Evolutionary conservation across 768 basidiomycete genomes (phyloP).

Genomic region (Mycena rosella): DNA sequence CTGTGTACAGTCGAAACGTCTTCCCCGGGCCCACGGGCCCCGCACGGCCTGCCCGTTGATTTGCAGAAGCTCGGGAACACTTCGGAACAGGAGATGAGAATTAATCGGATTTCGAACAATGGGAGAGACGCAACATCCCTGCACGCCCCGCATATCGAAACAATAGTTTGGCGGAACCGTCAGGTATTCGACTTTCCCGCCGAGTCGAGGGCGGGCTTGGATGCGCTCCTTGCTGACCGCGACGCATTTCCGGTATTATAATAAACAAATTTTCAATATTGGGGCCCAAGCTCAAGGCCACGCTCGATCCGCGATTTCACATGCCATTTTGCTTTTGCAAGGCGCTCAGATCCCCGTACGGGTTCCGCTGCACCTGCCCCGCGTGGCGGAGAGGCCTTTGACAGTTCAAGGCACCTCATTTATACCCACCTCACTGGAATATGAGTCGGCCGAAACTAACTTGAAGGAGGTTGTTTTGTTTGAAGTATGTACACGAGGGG

Average conservation of each 20-base stretch:
- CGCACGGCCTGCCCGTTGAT: conserved; percentile 97
- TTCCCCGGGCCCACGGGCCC: conserved; percentile 98
- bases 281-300: background rate
- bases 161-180: conserved; percentile 29
- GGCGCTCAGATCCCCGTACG: too few relatives aligned
- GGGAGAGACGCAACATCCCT: background rate
- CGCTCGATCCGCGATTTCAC: conserved; percentile 14
- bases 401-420: too few relatives aligned
- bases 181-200: conserved; percentile 8
- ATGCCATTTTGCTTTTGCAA: conserved; percentile 32
- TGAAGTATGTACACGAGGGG: too few relatives aligned
- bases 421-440: too few relatives aligned
- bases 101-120: too few relatives aligned
- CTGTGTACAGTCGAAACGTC: conserved; percentile 96
- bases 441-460: too few relatives aligned
- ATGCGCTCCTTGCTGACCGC: conserved; percentile 20
- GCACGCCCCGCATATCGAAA: conserved; percentile 16
- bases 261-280: conserved; percentile 10
- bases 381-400: too few relatives aligned
- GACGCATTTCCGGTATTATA: conserved; percentile 7
- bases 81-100: background rate
- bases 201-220: conserved; percentile 18
- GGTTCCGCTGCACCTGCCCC: too few relatives aligned
- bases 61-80: conserved; percentile 91
- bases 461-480: too few relatives aligned